Evolutionary conservation across 345 rosid species (phyloP).

Genomic region (Brassica carinata): DNA sequence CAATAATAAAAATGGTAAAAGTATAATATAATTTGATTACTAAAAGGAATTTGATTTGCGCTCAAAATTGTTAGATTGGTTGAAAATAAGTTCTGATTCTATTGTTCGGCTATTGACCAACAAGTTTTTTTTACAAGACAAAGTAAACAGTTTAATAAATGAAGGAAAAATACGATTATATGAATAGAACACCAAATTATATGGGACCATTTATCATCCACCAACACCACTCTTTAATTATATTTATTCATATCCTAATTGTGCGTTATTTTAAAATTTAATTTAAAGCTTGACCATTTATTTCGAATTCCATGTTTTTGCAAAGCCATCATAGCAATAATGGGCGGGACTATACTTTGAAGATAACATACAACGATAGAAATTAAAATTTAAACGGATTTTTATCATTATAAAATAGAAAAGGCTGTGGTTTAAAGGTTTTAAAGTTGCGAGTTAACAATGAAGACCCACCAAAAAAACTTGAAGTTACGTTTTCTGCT

Average conservation of each 20-base stretch:
- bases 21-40: too few species aligned
- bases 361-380: background rate
- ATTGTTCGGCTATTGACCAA: too few species aligned
- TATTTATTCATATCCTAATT: background rate
- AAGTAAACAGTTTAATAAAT: constrained; percentile 7
- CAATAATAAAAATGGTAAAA: too few species aligned
- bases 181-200: constrained; percentile 6
- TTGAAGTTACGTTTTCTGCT: too few species aligned
- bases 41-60: too few species aligned
- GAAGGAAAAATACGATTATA: constrained; percentile 9
- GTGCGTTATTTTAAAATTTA: background rate
- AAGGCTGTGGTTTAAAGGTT: too few species aligned
- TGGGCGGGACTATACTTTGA: constrained; percentile 23
- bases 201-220: constrained; percentile 26
- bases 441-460: too few species aligned
- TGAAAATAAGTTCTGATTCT: too few species aligned
- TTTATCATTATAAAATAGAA: too few species aligned
- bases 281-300: background rate
- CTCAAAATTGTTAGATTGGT: too few species aligned
- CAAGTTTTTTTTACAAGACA: background rate
- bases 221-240: background rate
- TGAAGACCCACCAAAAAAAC: too few species aligned
- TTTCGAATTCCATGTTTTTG: background rate
- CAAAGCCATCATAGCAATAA: background rate
- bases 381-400: too few species aligned